These are phyloP conservation scores for Trichocomaceae sp. DNA, from an alignment of 2,329 filamentous ascomycete species.

Conservation along the genomic window DNA sequence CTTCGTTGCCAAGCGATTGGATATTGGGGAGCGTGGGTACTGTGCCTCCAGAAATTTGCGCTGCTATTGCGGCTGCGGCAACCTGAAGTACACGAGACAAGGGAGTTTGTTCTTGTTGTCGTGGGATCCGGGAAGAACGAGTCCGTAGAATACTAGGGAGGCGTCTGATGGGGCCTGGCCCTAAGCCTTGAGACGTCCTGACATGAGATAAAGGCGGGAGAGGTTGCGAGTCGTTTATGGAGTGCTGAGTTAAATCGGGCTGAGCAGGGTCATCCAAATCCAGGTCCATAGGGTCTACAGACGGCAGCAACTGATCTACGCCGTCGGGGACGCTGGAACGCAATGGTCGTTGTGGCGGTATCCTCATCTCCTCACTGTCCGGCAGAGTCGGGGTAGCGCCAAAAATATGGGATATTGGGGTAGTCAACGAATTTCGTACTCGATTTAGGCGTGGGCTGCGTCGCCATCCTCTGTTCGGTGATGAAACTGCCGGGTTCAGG, in stretches of 20 bases:
- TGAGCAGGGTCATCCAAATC: slow-evolving; percentile 37
- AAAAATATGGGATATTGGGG: slow-evolving; percentile 40
- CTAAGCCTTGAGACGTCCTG: slow-evolving; percentile 25
- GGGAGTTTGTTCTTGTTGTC: slow-evolving; percentile 56
- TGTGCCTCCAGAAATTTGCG: slow-evolving; percentile 57
- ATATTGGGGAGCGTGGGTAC: slow-evolving; percentile 51
- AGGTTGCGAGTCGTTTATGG: slow-evolving; percentile 21
- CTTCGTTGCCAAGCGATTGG: slow-evolving; percentile 48
- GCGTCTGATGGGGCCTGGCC: slow-evolving; percentile 30
- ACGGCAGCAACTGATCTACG: slow-evolving; percentile 29
- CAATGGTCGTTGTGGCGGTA: slow-evolving; percentile 24
- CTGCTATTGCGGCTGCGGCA: slow-evolving; percentile 58
- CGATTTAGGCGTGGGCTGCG: slow-evolving; percentile 36
- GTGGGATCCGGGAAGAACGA: slow-evolving; percentile 47
- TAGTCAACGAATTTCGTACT: slow-evolving; percentile 39
- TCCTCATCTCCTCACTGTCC: slow-evolving; percentile 20
- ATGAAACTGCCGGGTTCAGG: slow-evolving; percentile 21
- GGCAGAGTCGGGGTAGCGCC: slow-evolving; percentile 28
- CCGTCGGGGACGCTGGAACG: slow-evolving; percentile 27
- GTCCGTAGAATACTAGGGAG: slow-evolving; percentile 43
- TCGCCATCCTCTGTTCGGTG: slow-evolving; percentile 31
- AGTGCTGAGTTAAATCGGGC: slow-evolving; percentile 38
- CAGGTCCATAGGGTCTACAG: slow-evolving; percentile 34
- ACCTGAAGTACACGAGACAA: slow-evolving; percentile 57
- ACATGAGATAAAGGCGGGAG: slow-evolving; percentile 2